A percentile compares a stretch with the other conserved stretches of the same genome.
Conservation (phyloP, 2,329 filamentous ascomycete genomes). For the Pseudocercospora musae region DNA sequence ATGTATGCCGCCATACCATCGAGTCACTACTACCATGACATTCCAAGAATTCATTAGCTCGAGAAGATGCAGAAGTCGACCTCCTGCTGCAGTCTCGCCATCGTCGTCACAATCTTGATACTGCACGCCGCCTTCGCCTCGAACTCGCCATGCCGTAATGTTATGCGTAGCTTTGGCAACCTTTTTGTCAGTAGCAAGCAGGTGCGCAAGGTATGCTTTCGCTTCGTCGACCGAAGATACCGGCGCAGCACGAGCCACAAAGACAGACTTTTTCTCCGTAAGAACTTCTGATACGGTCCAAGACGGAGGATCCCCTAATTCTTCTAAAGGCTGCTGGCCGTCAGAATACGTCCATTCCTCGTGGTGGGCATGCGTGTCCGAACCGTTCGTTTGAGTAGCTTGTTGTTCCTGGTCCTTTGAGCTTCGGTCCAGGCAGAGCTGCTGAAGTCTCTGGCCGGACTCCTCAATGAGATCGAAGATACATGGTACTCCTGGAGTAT, state of each 20-base stretch:
- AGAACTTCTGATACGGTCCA: constrained; percentile 76
- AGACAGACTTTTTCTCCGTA: constrained; percentile 81
- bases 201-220: constrained; percentile 65
- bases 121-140: constrained; percentile 46
- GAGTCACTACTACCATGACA: constrained; percentile 84
- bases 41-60: constrained; percentile 94
- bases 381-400: constrained; percentile 32
- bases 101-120: constrained; percentile 96
- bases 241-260: constrained; percentile 71
- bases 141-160: constrained; percentile 90
- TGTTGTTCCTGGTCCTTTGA: constrained; percentile 29
- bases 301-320: constrained; percentile 48
- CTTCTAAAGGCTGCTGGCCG: constrained; percentile 30
- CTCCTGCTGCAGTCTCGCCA: constrained; percentile 88
- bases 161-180: constrained; percentile 89
- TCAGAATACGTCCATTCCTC: constrained; percentile 2
- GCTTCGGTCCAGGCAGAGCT: constrained; percentile 29
- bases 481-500: constrained; percentile 72
- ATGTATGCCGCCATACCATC: constrained; percentile 93
- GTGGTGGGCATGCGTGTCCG: constrained; percentile 17
- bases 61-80: constrained; percentile 81
- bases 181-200: constrained; percentile 79
- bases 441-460: constrained; percentile 33
- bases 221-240: constrained; percentile 71
- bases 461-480: constrained; percentile 85